A percentile compares a stretch with the other conserved stretches of the same genome.
These are phyloP conservation scores for Xylariaceae sp. DNA, from an alignment of 2,329 filamentous ascomycete genomes.

Conservation along the genomic window DNA sequence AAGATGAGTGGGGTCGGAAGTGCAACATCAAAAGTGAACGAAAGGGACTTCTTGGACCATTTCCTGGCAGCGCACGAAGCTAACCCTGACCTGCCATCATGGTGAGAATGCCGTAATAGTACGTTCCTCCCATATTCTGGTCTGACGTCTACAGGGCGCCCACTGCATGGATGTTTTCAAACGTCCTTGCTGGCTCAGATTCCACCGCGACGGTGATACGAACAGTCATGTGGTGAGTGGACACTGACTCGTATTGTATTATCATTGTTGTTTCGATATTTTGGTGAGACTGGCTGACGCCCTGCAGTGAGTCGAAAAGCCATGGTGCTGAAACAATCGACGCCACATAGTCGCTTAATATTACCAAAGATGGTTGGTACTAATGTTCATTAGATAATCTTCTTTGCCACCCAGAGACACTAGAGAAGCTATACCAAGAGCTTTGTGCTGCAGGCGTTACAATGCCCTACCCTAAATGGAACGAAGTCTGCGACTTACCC, in stretches of 20 bases:
- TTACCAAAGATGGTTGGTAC: not conserved
- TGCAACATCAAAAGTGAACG: not conserved
- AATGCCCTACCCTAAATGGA: slow-evolving; percentile 27
- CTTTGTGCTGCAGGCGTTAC: slow-evolving; percentile 27
- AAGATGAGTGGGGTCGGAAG: slow-evolving; percentile 17
- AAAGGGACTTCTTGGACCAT: slow-evolving; percentile 5
- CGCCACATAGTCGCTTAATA: not conserved
- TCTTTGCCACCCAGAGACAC: slow-evolving; percentile 23
- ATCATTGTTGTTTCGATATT: not conserved
- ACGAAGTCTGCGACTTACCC: slow-evolving; percentile 27
- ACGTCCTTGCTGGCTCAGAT: slow-evolving; percentile 19
- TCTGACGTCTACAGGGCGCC: slow-evolving; percentile 18
- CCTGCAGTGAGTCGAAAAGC: slow-evolving; percentile 1
- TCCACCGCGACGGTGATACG: slow-evolving; percentile 24
- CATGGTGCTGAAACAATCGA: too few species aligned
- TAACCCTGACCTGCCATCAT: slow-evolving; percentile 18
- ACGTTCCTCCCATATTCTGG: not conserved
- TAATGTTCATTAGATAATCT: slow-evolving; percentile 20
- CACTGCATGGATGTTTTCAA: slow-evolving; percentile 19
- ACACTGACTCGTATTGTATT: not conserved
- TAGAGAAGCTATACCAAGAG: slow-evolving; percentile 27
- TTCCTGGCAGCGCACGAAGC: slow-evolving; percentile 14
- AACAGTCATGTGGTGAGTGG: slow-evolving; percentile 19
- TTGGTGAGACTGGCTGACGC: not conserved
- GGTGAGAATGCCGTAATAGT: slow-evolving; percentile 10